These are phyloP conservation scores for Populus trichocarpa DNA, from an alignment of 441 rosid species.

Conservation along the genomic window DNA sequence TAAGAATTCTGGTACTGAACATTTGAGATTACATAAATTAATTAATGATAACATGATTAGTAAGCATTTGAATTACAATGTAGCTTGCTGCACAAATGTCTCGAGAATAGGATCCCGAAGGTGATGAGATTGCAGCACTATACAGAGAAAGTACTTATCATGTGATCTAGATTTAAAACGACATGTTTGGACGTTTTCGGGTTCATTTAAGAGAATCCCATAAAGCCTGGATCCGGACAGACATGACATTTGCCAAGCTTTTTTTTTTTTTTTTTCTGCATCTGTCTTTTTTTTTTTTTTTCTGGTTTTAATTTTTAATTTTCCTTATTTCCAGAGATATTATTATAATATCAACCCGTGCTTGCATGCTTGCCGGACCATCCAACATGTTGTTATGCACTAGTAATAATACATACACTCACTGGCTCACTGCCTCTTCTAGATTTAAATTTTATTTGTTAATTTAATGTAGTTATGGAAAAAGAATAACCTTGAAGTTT, in stretches of 20 bases:
- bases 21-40: too few relatives aligned
- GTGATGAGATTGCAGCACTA: neutral
- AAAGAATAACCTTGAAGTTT: too few relatives aligned
- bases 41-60: too few relatives aligned
- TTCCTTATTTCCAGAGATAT: neutral
- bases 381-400: neutral
- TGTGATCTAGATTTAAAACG: neutral
- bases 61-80: too few relatives aligned
- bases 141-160: neutral
- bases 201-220: conserved; percentile 19
- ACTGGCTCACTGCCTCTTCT: too few relatives aligned
- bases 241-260: conserved; percentile 11
- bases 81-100: too few relatives aligned
- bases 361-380: neutral
- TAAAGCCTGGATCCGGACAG: conserved; percentile 22
- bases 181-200: conserved; percentile 8
- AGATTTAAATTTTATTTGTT: too few relatives aligned
- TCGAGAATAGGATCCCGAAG: too few relatives aligned
- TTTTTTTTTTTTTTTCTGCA: neutral
- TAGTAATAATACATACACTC: too few relatives aligned
- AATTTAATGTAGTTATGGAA: too few relatives aligned
- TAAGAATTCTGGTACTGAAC: too few relatives aligned
- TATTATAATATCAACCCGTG: neutral
- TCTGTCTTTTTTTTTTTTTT: neutral
- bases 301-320: too few relatives aligned